Evolutionary conservation across 2,329 filamentous ascomycete genomes (phyloP).

Genomic region (Metarhizium robertsii): DNA sequence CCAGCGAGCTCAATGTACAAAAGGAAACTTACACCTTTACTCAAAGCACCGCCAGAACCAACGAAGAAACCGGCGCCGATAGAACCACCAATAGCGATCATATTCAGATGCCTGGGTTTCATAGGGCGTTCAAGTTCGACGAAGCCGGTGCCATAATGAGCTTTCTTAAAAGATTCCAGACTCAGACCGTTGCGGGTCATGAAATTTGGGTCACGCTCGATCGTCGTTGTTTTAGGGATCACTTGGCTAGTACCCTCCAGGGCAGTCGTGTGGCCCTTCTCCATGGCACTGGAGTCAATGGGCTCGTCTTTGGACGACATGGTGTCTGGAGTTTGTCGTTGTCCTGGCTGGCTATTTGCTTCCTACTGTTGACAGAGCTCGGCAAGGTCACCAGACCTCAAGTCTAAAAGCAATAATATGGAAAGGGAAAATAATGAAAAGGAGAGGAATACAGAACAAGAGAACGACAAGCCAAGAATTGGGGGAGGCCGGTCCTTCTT

Average conservation of each 20-base stretch:
- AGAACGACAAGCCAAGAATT: background rate
- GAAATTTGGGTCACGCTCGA: conserved; percentile 20
- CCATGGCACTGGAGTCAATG: conserved; percentile 7
- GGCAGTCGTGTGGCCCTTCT: conserved; percentile 12
- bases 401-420: background rate
- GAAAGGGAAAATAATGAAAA: background rate
- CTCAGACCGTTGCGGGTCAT: conserved; percentile 29
- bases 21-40: conserved; percentile 29
- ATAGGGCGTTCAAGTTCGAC: conserved; percentile 34
- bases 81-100: conserved; percentile 42
- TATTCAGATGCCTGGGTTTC: conserved; percentile 47
- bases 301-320: conserved; percentile 13
- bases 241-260: conserved; percentile 10
- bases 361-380: background rate
- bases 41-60: conserved; percentile 42
- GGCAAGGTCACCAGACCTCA: background rate
- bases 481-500: conserved; percentile 8
- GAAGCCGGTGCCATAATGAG: conserved; percentile 21
- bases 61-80: conserved; percentile 57
- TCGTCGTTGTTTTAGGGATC: conserved; percentile 5
- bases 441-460: background rate
- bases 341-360: background rate
- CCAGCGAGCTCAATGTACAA: background rate
- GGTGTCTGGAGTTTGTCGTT: background rate
- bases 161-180: conserved; percentile 27